Conservation (phyloP, 495 filamentous ascomycete species). For the Aspergillus haitiensis region DNA sequence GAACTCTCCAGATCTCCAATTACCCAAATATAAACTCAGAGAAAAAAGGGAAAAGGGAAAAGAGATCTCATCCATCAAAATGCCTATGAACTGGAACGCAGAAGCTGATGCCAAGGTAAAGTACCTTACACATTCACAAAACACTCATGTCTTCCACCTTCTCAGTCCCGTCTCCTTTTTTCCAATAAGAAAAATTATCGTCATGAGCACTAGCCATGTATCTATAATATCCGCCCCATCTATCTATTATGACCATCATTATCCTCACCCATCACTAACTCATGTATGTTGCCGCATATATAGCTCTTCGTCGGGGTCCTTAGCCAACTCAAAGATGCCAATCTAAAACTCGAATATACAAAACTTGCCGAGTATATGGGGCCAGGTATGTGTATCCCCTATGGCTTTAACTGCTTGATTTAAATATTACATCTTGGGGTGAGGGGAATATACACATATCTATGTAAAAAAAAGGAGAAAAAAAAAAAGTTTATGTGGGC, state of each 20-base stretch:
- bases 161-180: too few relatives aligned
- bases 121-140: background rate
- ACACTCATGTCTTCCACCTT: background rate
- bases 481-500: background rate
- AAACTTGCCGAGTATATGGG: constrained; percentile 17
- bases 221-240: too few relatives aligned
- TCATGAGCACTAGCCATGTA: too few relatives aligned
- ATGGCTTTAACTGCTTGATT: too few relatives aligned
- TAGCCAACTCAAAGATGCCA: constrained; percentile 15
- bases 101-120: constrained; percentile 13
- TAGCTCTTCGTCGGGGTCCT: constrained; percentile 21
- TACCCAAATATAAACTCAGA: background rate
- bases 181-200: too few relatives aligned
- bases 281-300: background rate
- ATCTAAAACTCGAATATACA: constrained; percentile 9
- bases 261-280: constrained; percentile 1
- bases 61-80: background rate
- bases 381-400: constrained; percentile 6
- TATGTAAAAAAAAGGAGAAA: too few relatives aligned
- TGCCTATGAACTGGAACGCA: constrained; percentile 15
- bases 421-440: too few relatives aligned
- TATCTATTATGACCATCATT: too few relatives aligned
- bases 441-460: too few relatives aligned
- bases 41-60: too few relatives aligned
- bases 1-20: background rate